phyloP scores from a whole-genome alignment of 768 basidiomycete species.

The Leccinum arenicola region DNA sequence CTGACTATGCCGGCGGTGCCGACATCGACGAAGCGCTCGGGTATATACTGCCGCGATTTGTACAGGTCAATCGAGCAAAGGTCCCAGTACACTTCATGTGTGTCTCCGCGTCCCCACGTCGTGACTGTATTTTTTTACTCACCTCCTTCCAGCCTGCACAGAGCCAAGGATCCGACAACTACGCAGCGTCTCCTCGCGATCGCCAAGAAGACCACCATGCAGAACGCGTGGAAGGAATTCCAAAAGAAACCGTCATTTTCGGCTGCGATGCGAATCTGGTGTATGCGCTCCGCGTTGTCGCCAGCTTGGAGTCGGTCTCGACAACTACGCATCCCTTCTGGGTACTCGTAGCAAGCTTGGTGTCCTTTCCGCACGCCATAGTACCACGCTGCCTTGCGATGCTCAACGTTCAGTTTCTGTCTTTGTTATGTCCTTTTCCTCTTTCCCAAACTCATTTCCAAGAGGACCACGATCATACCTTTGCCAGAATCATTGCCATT shows the following conservation, averaged over 20 bases:
- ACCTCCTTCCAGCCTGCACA: background rate
- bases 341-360: background rate
- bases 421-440: background rate
- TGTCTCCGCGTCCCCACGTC: background rate
- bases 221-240: background rate
- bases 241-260: background rate
- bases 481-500: background rate
- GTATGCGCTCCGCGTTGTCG: background rate
- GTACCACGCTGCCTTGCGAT: background rate
- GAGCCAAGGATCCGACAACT: background rate
- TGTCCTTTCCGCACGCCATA: background rate
- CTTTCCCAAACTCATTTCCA: background rate
- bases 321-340: background rate
- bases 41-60: background rate
- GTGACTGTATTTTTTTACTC: background rate
- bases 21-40: background rate
- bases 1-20: background rate
- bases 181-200: background rate
- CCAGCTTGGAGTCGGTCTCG: background rate
- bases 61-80: background rate
- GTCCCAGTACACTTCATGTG: background rate
- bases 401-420: background rate
- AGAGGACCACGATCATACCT: background rate
- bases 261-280: background rate
- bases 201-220: background rate